A percentile compares a stretch with the other conserved stretches of the same genome.
Conservation (phyloP, 768 basidiomycete genomes). For the Tricholomella constricta region DNA sequence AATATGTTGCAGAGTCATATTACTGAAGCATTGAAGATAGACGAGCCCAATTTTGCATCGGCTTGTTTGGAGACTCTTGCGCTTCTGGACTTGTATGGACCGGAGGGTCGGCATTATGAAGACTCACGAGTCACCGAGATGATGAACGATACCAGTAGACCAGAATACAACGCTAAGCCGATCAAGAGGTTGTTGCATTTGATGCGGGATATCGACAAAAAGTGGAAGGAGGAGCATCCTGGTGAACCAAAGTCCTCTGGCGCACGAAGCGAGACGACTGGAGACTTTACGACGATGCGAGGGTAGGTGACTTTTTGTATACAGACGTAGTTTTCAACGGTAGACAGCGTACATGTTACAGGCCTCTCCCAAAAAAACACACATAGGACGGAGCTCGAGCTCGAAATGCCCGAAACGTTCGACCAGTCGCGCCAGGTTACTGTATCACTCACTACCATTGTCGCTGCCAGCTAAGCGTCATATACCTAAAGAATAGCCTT, state of each 20-base stretch:
- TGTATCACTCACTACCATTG: too few relatives aligned
- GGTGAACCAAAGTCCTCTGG: constrained; percentile 1
- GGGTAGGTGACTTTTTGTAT: not conserved
- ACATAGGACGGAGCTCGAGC: too few relatives aligned
- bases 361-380: too few relatives aligned
- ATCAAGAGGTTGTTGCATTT: constrained; percentile 49
- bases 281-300: constrained; percentile 2
- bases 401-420: too few relatives aligned
- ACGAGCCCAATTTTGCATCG: constrained; percentile 41
- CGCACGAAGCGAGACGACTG: not conserved
- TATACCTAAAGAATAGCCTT: too few relatives aligned
- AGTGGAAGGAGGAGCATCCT: constrained; percentile 38
- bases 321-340: too few relatives aligned
- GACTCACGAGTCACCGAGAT: constrained; percentile 52
- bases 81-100: constrained; percentile 59
- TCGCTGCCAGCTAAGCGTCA: too few relatives aligned
- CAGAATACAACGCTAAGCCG: constrained; percentile 46
- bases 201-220: constrained; percentile 49
- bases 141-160: constrained; percentile 46
- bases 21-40: constrained; percentile 49
- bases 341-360: too few relatives aligned
- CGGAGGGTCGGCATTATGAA: constrained; percentile 48
- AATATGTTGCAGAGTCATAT: constrained; percentile 49
- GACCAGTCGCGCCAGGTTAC: too few relatives aligned
- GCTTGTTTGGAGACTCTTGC: constrained; percentile 51